Evolutionary conservation across 2,329 filamentous ascomycete species (phyloP).

Genomic region (Penicillium sp.): DNA sequence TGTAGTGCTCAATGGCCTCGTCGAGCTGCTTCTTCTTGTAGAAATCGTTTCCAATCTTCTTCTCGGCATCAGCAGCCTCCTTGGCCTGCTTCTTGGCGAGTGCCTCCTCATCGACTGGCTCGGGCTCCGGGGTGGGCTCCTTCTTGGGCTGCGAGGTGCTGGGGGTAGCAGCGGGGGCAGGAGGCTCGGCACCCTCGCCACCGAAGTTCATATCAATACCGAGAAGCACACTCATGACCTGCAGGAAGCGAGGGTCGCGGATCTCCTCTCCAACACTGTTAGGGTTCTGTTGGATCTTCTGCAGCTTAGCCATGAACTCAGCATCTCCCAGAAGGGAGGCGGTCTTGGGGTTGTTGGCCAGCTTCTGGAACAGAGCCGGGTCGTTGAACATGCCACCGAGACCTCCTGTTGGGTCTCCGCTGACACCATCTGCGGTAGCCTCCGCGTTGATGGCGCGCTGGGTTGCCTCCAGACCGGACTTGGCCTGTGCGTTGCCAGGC

Average conservation of each 20-base stretch:
- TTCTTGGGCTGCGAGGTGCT: constrained; percentile 54
- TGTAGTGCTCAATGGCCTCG: constrained; percentile 89
- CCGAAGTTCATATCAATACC: constrained; percentile 86
- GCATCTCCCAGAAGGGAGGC: constrained; percentile 75
- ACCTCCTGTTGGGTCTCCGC: constrained; percentile 68
- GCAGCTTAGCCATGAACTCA: constrained; percentile 86
- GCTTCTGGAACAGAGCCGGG: constrained; percentile 83
- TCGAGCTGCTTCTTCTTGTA: constrained; percentile 99
- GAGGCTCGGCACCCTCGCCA: constrained; percentile 49
- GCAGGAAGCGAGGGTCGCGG: constrained; percentile 85
- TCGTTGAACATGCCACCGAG: constrained; percentile 95
- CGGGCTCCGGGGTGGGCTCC: constrained; percentile 61
- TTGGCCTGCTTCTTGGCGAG: constrained; percentile 85
- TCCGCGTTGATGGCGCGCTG: constrained; percentile 84
- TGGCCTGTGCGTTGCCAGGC: constrained; percentile 85
- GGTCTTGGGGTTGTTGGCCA: constrained; percentile 93
- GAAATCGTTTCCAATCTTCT: constrained; percentile 86
- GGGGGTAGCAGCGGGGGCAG: constrained; percentile 71
- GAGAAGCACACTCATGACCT: constrained; percentile 89
- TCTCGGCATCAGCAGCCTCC: constrained; percentile 89
- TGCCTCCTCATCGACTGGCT: constrained; percentile 78
- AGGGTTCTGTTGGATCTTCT: constrained; percentile 78
- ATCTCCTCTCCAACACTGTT: constrained; percentile 76
- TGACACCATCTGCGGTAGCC: constrained; percentile 60
- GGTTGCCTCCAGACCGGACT: constrained; percentile 80